Evolutionary conservation across 331 rosid species (phyloP).

Genomic region (Pyracantha coccinea): DNA sequence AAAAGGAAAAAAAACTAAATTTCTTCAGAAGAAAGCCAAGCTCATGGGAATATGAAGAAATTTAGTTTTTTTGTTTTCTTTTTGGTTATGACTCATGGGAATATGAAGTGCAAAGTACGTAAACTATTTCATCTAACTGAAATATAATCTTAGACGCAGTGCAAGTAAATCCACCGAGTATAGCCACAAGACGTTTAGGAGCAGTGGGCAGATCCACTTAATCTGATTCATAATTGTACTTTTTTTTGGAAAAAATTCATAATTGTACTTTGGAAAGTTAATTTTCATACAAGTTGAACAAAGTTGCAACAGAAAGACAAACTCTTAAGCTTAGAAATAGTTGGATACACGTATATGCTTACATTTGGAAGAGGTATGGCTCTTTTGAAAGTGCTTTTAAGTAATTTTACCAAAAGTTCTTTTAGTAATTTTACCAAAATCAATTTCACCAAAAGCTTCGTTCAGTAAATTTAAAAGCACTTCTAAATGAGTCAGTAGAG

Average conservation of each 20-base stretch:
- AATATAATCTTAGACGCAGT: slow-evolving; percentile 59
- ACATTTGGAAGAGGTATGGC: slow-evolving; percentile 71
- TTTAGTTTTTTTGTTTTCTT: too few relatives aligned
- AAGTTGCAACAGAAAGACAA: slow-evolving; percentile 6
- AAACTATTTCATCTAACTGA: neutral
- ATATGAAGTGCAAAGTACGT: neutral
- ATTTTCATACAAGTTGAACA: neutral
- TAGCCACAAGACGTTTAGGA: slow-evolving; percentile 68
- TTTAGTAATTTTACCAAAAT: too few relatives aligned
- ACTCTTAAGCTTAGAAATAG: slow-evolving; percentile 14
- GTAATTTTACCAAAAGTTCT: too few relatives aligned
- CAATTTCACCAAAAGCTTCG: too few relatives aligned
- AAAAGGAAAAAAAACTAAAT: too few relatives aligned
- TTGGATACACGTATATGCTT: slow-evolving; percentile 22
- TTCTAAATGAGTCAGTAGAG: slow-evolving; percentile 23
- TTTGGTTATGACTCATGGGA: too few relatives aligned
- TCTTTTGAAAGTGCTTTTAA: too few relatives aligned
- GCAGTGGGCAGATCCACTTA: slow-evolving; percentile 98
- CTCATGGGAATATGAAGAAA: too few relatives aligned
- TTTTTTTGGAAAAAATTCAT: too few relatives aligned
- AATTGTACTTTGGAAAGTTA: slow-evolving; percentile 5
- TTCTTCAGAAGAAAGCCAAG: too few relatives aligned
- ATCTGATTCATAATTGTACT: too few relatives aligned
- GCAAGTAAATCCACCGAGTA: slow-evolving; percentile 78
- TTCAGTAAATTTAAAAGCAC: too few relatives aligned